phyloP scores from a whole-genome alignment of 495 filamentous ascomycete species.

The Tirmania nivea region DNA sequence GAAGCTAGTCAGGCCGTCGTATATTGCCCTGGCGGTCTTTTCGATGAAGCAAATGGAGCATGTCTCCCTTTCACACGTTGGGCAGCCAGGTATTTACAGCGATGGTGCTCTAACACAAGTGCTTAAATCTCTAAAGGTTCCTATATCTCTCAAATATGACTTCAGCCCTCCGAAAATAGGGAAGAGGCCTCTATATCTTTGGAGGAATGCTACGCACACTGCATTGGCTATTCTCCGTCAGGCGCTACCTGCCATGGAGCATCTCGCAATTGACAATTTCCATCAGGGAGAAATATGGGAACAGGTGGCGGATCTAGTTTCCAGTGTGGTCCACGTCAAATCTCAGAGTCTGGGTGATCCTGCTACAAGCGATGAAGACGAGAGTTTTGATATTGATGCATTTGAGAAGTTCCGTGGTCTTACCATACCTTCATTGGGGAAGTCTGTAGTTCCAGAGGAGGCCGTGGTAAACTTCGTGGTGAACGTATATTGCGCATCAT shows the following conservation, averaged over 20 bases:
- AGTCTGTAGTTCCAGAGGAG: slow-evolving; percentile 37
- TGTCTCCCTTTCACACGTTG: slow-evolving; percentile 39
- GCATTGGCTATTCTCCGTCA: slow-evolving; percentile 45
- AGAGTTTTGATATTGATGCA: slow-evolving; percentile 58
- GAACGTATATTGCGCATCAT: slow-evolving; percentile 59
- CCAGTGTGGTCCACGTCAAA: slow-evolving; percentile 27
- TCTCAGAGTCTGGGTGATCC: slow-evolving; percentile 23
- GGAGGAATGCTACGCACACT: slow-evolving; percentile 55
- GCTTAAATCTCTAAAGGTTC: slow-evolving; percentile 39
- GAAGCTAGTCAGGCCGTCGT: slow-evolving; percentile 35
- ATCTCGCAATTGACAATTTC: slow-evolving; percentile 29
- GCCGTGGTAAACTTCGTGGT: slow-evolving; percentile 49
- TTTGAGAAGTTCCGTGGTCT: slow-evolving; percentile 46
- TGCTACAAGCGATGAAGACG: slow-evolving; percentile 23
- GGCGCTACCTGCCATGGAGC: slow-evolving; percentile 39
- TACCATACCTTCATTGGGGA: slow-evolving; percentile 54
- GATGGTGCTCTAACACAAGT: slow-evolving; percentile 37
- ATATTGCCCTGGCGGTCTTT: slow-evolving; percentile 64
- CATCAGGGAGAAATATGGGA: slow-evolving; percentile 33
- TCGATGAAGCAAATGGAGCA: slow-evolving; percentile 46
- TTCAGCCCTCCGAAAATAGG: slow-evolving; percentile 27
- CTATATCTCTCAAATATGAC: slow-evolving; percentile 55
- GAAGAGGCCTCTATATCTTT: slow-evolving; percentile 37
- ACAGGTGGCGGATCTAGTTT: slow-evolving; percentile 34
- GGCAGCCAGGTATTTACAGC: slow-evolving; percentile 41